Conservation (phyloP, 305 asterid genomes). For the Striga hermonthica region DNA sequence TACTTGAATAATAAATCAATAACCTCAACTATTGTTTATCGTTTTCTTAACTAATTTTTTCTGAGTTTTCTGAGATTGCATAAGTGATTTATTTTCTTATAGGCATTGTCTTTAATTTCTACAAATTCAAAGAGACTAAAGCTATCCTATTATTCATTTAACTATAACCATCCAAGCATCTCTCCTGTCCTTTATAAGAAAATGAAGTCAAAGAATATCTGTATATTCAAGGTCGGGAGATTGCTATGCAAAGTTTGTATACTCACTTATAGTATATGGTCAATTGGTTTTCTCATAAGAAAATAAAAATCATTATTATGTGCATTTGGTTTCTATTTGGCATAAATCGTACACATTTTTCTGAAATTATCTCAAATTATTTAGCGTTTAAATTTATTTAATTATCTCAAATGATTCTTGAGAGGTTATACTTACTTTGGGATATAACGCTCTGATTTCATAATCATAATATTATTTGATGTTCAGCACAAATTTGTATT, state of each 20-base stretch:
- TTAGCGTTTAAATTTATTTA: constrained; percentile 1
- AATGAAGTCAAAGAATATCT: not conserved
- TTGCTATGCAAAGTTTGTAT: not conserved
- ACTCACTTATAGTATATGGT: not conserved
- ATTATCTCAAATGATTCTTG: not conserved
- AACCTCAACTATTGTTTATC: not conserved
- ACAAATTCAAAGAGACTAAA: not conserved
- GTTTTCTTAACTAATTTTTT: no score
- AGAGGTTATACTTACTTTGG: constrained; percentile 16
- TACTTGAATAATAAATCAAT: no score
- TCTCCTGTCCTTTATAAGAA: no score
- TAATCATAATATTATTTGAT: constrained; percentile 19
- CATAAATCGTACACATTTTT: not conserved
- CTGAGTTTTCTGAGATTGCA: not conserved
- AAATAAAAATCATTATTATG: not conserved
- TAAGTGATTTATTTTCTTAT: not conserved
- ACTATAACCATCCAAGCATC: no score
- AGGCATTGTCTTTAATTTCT: not conserved
- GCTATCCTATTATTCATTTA: no score
- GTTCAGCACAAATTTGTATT: constrained; percentile 72
- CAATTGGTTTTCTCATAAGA: not conserved
- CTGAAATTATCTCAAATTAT: constrained; percentile 3
- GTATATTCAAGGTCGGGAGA: not conserved
- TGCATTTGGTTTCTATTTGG: not conserved
- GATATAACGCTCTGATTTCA: not conserved